Percentiles rank a stretch among this genome's conserved stretches.
Evolutionary conservation across 345 rosid species (phyloP).

Genomic region (Melaleuca quinquenervia): DNA sequence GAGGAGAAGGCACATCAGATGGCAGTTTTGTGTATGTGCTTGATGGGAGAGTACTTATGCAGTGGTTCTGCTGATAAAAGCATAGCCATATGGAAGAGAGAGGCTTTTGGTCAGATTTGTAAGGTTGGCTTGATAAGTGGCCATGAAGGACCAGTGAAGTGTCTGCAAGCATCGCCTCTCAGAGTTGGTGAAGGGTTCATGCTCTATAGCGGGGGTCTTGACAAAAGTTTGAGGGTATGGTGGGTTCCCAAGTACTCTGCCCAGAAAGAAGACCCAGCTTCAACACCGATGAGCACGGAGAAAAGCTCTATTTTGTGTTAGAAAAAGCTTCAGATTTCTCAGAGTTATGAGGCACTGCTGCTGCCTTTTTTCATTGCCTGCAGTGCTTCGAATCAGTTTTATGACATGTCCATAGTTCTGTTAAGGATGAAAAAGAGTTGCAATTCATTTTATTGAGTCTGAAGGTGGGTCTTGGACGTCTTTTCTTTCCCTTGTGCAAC

Average conservation of each 20-base stretch:
- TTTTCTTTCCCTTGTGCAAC: background rate
- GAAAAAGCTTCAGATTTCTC: background rate
- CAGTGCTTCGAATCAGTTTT: background rate
- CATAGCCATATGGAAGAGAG: slow-evolving; percentile 75
- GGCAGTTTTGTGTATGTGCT: slow-evolving; percentile 67
- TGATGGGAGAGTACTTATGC: slow-evolving; percentile 51
- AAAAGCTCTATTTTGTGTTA: background rate
- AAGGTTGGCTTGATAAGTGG: slow-evolving; percentile 57
- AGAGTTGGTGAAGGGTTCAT: slow-evolving; percentile 57
- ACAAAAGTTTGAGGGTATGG: slow-evolving; percentile 87
- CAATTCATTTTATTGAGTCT: background rate
- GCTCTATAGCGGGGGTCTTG: slow-evolving; percentile 92
- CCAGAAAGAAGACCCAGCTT: background rate
- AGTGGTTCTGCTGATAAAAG: slow-evolving; percentile 92
- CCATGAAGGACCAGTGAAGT: slow-evolving; percentile 85
- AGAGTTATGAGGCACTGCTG: background rate
- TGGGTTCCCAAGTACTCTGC: slow-evolving; percentile 46
- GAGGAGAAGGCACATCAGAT: slow-evolving; percentile 62
- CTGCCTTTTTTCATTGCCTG: background rate
- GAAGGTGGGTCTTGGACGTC: background rate
- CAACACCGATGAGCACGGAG: background rate
- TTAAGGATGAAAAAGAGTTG: background rate
- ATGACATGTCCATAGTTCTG: background rate
- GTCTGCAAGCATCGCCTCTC: slow-evolving; percentile 61
- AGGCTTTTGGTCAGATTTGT: slow-evolving; percentile 28